Evolutionary conservation across 495 filamentous ascomycete genomes (phyloP).

Genomic region (Xylaria castorea): DNA sequence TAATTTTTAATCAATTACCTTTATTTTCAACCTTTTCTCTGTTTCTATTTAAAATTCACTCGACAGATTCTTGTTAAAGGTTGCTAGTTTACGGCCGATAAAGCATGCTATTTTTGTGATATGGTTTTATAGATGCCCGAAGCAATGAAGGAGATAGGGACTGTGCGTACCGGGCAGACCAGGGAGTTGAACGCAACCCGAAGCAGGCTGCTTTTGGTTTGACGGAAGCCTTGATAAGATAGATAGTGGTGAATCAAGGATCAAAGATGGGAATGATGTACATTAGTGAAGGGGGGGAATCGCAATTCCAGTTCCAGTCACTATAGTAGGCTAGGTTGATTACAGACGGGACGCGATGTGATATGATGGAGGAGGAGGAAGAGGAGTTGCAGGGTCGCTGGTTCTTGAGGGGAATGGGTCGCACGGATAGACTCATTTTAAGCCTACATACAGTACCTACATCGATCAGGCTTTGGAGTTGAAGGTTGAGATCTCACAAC

Average conservation of each 20-base stretch:
- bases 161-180: neutral
- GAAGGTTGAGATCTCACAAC: neutral
- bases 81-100: neutral
- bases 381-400: neutral
- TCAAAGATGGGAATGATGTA: neutral
- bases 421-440: neutral
- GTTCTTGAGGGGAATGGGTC: neutral
- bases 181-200: neutral
- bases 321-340: neutral
- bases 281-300: neutral
- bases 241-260: neutral
- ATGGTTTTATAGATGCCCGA: neutral
- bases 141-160: neutral
- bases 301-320: neutral
- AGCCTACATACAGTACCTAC: neutral
- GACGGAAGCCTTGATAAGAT: neutral
- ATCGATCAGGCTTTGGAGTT: neutral
- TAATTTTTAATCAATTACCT: too few species aligned
- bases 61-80: neutral
- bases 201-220: neutral
- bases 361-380: neutral
- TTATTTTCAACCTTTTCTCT: neutral
- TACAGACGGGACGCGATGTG: neutral
- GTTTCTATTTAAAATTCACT: neutral
- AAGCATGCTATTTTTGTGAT: neutral